Base-by-base conservation (phyloP, 768 basidiomycete genomes). In the Lactifluus echinatus region DNA sequence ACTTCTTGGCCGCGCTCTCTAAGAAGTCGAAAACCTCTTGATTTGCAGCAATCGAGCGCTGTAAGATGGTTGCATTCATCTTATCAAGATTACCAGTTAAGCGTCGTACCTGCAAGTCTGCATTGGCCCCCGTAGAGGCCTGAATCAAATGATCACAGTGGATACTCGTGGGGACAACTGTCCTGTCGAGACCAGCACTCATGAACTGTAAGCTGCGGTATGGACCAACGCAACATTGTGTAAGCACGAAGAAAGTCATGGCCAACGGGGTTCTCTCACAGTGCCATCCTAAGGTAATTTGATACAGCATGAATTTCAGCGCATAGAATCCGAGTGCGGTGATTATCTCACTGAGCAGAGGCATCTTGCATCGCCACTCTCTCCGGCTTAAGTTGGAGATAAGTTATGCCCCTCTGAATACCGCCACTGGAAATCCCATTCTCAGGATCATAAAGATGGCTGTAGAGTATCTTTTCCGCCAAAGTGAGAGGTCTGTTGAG, bases 141-240 rank as follows among this genome's bases (percentile, higher is more conserved):
- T 93, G 92, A 56, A 99, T 97, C 44, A 99, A 79, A 72, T 99
- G 96, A 68, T 99, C 96, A 66, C 96, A 99, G 70, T 99, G 96
- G 61, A 99, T 96, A 61, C 89, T 90, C 7, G 86, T 81, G 31
- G 89, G 89, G 1, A 97, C 95, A 15, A 89, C 89, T 66, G 86
- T 89, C 60, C 79, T 78, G 24, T 82, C 72, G 51, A 96, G 80
- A 19, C 91, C 92, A 55, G 94, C 94, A 51, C 94, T 95, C 91
- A 96, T 97, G 73, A 98, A 99, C 73, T 99, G 96, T 57, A 99
- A 73, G 58, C 94, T 85, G 52, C n/a, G 31, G 29, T 63, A 39
- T 57, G 55, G n/a, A 26, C 31, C 11, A 51, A 24, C 8, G 23
- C 44, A 31, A 33, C 23, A 7, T 28, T 8, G 28, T 17, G 36